Conservation (phyloP, 2,329 filamentous ascomycete species). For the Nectriaceae sp. region DNA sequence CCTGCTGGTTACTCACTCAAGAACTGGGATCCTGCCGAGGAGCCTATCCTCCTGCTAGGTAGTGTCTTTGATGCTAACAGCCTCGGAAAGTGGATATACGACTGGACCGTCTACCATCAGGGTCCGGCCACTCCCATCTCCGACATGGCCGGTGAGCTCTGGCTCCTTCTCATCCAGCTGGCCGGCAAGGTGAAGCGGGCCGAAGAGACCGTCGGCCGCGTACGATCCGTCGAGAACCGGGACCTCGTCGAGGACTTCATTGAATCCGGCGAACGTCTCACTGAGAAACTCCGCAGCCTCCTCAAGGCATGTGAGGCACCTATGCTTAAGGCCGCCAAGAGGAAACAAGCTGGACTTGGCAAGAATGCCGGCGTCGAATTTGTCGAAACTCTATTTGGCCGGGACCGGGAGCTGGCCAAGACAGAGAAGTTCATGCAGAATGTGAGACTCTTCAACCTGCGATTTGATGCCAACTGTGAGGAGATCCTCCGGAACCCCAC, state of each 20-base stretch:
- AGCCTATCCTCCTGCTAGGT: slow-evolving; percentile 90
- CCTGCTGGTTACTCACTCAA: slow-evolving; percentile 91
- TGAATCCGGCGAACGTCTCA: slow-evolving; percentile 82
- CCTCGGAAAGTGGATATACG: slow-evolving; percentile 98
- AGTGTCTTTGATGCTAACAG: slow-evolving; percentile 98
- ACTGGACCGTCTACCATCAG: slow-evolving; percentile 95
- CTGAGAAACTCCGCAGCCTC: slow-evolving; percentile 79
- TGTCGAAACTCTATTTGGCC: slow-evolving; percentile 92
- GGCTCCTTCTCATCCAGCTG: slow-evolving; percentile 91
- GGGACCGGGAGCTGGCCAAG: slow-evolving; percentile 83
- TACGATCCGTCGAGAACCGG: slow-evolving; percentile 71
- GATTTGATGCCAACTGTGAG: slow-evolving; percentile 95
- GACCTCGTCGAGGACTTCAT: slow-evolving; percentile 91
- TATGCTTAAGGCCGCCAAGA: slow-evolving; percentile 90
- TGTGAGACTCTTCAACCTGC: slow-evolving; percentile 85
- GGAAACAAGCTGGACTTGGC: slow-evolving; percentile 69
- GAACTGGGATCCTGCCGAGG: slow-evolving; percentile 96
- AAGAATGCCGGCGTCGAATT: slow-evolving; percentile 94
- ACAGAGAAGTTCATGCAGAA: slow-evolving; percentile 93
- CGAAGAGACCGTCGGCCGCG: slow-evolving; percentile 72
- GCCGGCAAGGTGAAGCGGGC: slow-evolving; percentile 92
- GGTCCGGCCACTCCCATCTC: slow-evolving; percentile 80
- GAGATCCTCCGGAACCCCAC: slow-evolving; percentile 72
- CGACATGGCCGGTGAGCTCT: slow-evolving; percentile 91
- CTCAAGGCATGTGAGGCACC: slow-evolving; percentile 90